Evolutionary conservation across 2,329 filamentous ascomycete genomes (phyloP).

Genomic region (Fusarium protoensiforme): DNA sequence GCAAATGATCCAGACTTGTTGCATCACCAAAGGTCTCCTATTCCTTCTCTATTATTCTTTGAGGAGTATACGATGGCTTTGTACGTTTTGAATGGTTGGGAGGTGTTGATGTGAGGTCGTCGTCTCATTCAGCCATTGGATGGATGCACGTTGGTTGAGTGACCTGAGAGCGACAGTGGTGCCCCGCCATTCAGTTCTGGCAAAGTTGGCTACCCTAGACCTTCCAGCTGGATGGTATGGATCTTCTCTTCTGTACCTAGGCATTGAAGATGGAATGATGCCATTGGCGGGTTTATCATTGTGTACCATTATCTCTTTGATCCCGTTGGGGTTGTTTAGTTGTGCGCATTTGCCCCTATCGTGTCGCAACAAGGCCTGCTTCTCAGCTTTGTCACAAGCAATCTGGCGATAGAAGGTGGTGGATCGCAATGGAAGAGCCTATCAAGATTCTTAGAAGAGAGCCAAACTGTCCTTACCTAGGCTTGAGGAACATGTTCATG

Average conservation of each 20-base stretch:
- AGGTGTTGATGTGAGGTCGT: conserved; percentile 1
- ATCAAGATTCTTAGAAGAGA: neutral
- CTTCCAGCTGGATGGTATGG: neutral
- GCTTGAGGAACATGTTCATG: neutral
- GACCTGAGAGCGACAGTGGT: neutral
- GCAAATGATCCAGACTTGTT: neutral
- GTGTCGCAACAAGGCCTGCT: neutral
- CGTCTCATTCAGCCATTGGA: conserved; percentile 1
- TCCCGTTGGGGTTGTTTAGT: neutral
- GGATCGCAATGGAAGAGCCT: conserved; percentile 25
- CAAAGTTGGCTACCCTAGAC: conserved; percentile 21
- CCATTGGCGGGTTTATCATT: neutral
- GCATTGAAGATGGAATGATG: neutral
- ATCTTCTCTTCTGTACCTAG: neutral
- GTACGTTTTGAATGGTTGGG: neutral
- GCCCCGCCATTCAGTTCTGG: neutral
- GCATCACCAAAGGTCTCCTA: neutral
- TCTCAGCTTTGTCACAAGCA: conserved; percentile 7
- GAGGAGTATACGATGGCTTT: neutral
- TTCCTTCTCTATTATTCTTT: neutral
- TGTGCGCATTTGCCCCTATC: neutral
- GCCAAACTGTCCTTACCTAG: neutral
- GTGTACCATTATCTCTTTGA: neutral
- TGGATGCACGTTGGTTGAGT: neutral
- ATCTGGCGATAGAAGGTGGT: conserved; percentile 40